Evolutionary conservation across 345 rosid species (phyloP).

Genomic region (Salix dunnii): DNA sequence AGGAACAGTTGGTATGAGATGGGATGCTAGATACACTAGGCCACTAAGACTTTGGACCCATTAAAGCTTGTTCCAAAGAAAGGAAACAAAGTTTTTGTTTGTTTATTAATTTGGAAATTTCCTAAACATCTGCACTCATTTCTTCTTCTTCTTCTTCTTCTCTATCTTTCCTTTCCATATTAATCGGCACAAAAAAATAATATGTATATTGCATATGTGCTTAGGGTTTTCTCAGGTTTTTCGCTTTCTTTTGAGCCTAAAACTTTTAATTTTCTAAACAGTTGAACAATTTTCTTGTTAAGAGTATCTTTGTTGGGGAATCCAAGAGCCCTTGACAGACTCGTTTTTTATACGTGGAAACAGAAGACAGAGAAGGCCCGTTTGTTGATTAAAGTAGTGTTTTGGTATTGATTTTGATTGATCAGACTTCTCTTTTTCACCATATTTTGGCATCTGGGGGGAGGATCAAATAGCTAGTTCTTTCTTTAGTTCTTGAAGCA

Average conservation of each 20-base stretch:
- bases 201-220: background rate
- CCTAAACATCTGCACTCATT: background rate
- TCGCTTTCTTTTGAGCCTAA: background rate
- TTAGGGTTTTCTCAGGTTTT: background rate
- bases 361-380: background rate
- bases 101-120: background rate
- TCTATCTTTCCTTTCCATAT: background rate
- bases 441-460: background rate
- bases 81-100: background rate
- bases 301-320: background rate
- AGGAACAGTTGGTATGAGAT: background rate
- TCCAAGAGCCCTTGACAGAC: background rate
- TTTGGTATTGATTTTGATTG: background rate
- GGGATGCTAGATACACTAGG: background rate
- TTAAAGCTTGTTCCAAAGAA: background rate
- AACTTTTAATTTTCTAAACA: background rate
- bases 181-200: background rate
- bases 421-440: background rate
- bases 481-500: background rate
- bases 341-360: background rate
- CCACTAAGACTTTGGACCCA: background rate
- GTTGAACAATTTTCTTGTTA: background rate
- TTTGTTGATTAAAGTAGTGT: background rate
- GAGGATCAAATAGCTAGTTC: background rate
- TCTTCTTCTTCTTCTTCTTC: background rate